Conservation (phyloP, 208 protist species). For the Wallacemonas sp. region DNA sequence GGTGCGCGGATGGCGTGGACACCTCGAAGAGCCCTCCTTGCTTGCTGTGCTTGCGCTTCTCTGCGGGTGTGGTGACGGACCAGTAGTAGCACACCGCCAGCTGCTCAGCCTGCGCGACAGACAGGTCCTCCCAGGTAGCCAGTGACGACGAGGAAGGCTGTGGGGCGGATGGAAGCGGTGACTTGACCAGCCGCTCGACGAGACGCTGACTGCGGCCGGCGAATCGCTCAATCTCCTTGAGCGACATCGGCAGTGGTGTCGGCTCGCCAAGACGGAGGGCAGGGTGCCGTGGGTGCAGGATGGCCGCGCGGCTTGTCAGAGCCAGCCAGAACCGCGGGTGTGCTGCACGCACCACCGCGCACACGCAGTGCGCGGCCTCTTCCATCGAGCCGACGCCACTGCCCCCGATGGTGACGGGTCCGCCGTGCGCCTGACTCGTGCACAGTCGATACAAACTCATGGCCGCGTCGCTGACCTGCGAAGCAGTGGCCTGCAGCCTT, state of each 20-base stretch:
- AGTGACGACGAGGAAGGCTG: neutral
- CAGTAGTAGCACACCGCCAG: conserved; percentile 46
- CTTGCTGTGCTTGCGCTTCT: conserved; percentile 11
- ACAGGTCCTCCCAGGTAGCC: neutral
- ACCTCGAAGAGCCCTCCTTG: neutral
- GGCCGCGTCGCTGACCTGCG: conserved; percentile 23
- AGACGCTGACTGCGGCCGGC: conserved; percentile 42
- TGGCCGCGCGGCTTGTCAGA: conserved; percentile 32
- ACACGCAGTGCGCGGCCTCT: conserved; percentile 70
- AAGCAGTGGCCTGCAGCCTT: conserved; percentile 20
- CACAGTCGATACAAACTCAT: conserved; percentile 73
- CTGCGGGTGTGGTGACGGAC: conserved; percentile 21
- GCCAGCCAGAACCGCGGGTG: conserved; percentile 46
- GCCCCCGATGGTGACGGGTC: conserved; percentile 16
- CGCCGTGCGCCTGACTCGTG: conserved; percentile 22
- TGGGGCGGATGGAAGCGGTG: neutral
- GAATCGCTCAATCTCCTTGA: conserved; percentile 57
- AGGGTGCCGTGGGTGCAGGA: conserved; percentile 40
- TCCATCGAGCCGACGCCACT: conserved; percentile 23
- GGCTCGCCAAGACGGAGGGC: conserved; percentile 41
- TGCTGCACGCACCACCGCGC: conserved; percentile 34
- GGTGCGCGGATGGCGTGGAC: neutral
- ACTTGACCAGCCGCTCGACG: conserved; percentile 7
- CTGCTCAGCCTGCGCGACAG: conserved; percentile 26
- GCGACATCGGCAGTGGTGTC: conserved; percentile 28